Conservation (phyloP, 352 stramenopile species). For the Phytopythium chamaehyphon region DNA sequence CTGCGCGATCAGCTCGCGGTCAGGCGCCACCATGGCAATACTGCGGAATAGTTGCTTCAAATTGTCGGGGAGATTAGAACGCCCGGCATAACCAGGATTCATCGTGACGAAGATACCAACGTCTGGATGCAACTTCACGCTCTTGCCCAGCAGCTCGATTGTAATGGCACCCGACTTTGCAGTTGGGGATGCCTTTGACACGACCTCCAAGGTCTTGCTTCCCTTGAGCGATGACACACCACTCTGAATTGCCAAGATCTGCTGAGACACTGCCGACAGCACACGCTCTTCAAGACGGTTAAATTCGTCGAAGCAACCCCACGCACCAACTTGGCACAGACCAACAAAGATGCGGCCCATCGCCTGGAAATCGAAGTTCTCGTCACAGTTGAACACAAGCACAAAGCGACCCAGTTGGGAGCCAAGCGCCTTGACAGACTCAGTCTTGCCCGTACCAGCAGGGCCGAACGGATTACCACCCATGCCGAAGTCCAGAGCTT, state of each 20-base stretch:
- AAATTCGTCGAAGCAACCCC: constrained; percentile 99
- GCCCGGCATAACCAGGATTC: constrained; percentile 99
- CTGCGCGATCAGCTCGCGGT: constrained; percentile 99
- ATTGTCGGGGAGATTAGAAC: constrained; percentile 97
- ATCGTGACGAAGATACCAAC: constrained; percentile 99
- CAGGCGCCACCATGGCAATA: constrained; percentile 99
- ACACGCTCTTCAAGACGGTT: constrained; percentile 99
- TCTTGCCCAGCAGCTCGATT: constrained; percentile 96
- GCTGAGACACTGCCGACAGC: constrained; percentile 98
- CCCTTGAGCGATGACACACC: constrained; percentile 90
- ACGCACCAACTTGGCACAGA: constrained; percentile 98
- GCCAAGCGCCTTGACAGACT: constrained; percentile 99
- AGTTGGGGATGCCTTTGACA: constrained; percentile 1
- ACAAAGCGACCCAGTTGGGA: constrained; percentile 98
- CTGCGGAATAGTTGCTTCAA: constrained; percentile 99
- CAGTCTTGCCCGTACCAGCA: constrained; percentile 99
- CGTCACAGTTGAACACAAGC: constrained; percentile 99
- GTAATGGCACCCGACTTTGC: constrained; percentile 22
- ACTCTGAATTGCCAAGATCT: constrained; percentile 99
- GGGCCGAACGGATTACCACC: constrained; percentile 98
- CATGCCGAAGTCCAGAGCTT: constrained; percentile 98
- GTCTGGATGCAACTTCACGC: constrained; percentile 94
- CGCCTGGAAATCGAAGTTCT: constrained; percentile 99
- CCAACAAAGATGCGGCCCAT: constrained; percentile 99
- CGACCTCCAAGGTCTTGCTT: constrained; percentile 25